Base-by-base conservation (phyloP, 257 asterid species). In the Parsonsia alboflavescens region DNA sequence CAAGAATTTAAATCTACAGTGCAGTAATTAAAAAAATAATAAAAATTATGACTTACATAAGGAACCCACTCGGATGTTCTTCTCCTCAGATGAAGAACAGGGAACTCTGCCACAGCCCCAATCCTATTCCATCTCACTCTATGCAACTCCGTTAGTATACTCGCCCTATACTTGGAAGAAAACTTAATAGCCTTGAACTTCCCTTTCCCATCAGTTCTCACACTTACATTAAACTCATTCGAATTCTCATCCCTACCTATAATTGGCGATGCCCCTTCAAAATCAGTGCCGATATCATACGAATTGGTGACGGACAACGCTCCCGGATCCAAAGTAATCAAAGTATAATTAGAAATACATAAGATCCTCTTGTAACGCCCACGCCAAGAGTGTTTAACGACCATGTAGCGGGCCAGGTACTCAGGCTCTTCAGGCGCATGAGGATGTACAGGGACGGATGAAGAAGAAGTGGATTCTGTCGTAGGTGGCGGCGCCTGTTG, bases 381-480 rank as follows among this genome's bases (percentile, higher is more conserved):
- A 17, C 99, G 92, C 99, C 99, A 95, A 15, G 99, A 95, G 84
- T 95, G 99, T 77, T 95, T 95, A 33, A 88, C 75, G 13, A 95
- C 98, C 90, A 84, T 61, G 78, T 92, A 90, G 42, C 99, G 90
- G 36, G 94, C 96, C 68, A 90, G 79, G 73, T 95, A 95, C 87
- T 95, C 99, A 2, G 90, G 93, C 85, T 95, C 99, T 74, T 95
- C 99, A 1, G 68, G 16, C 21, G 75, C 63, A 61, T 72, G 65
- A 48, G 78, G 62, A 10, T 92, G 85, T 7, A 82, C 65, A 2
- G 84, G 80, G 57, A 91, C 84, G 26, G 83, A 75, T 24, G 86
- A 66, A 22, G 85, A 58, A 54, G 89, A 39, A 16, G 96, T 44
- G 24, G 91, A 70, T 46, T 82, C 77, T 10, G 88, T 44, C 24